Evolutionary conservation across 2,329 filamentous ascomycete genomes (phyloP).

Genomic region (Bipolaris oryzae): DNA sequence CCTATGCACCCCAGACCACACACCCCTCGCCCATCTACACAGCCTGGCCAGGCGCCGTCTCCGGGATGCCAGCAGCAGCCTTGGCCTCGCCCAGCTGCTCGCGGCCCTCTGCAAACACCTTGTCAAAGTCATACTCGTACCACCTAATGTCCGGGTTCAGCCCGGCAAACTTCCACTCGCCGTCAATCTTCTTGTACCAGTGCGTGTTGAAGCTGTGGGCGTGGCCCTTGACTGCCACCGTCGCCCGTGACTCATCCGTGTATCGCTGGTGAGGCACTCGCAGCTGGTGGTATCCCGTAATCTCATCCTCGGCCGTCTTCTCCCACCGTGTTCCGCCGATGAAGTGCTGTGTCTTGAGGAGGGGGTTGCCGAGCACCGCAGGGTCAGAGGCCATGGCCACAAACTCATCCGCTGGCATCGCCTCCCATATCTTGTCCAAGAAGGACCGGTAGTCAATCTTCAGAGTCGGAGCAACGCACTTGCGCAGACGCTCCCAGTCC

Average conservation of each 20-base stretch:
- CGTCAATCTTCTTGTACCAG: slow-evolving; percentile 64
- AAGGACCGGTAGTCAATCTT: slow-evolving; percentile 71
- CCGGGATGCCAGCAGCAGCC: slow-evolving; percentile 49
- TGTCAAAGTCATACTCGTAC: slow-evolving; percentile 63
- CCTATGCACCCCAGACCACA: not conserved
- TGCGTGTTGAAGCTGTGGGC: slow-evolving; percentile 61
- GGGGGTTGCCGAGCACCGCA: slow-evolving; percentile 60
- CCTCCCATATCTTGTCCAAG: slow-evolving; percentile 61
- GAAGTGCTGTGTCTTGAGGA: slow-evolving; percentile 64
- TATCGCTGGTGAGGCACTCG: slow-evolving; percentile 65
- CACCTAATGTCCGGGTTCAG: slow-evolving; percentile 61
- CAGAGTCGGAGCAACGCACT: slow-evolving; percentile 67
- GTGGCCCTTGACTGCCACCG: slow-evolving; percentile 61
- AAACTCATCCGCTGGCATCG: slow-evolving; percentile 62
- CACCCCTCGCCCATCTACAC: not conserved
- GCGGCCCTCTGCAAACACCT: slow-evolving; percentile 58
- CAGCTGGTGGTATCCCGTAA: slow-evolving; percentile 62
- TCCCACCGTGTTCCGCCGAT: slow-evolving; percentile 61
- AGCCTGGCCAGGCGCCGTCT: slow-evolving; percentile 12
- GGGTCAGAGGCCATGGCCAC: slow-evolving; percentile 59
- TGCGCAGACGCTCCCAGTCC: slow-evolving; percentile 65
- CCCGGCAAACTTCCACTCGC: slow-evolving; percentile 64
- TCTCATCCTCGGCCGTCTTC: slow-evolving; percentile 56
- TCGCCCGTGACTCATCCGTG: slow-evolving; percentile 54
- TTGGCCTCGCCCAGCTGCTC: slow-evolving; percentile 54